Base-by-base conservation (phyloP, 441 rosid genomes). In the Aleurites moluccanus region DNA sequence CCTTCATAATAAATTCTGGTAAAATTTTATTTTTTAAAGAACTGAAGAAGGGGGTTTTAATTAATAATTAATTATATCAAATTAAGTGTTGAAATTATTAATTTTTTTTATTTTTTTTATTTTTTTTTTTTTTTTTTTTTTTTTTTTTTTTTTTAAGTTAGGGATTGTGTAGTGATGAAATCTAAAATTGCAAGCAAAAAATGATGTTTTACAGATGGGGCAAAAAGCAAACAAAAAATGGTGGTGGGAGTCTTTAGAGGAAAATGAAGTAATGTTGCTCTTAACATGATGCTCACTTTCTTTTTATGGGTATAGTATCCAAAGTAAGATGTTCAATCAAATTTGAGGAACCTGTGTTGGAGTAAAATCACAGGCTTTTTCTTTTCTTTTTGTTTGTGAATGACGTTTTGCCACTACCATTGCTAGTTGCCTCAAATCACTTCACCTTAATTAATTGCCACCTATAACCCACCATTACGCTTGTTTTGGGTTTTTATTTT, bases 171-270 rank as follows among this genome's bases (percentile, higher is more conserved):
- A n/a, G n/a, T n/a, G n/a, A n/a, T n/a, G n/a, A n/a, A n/a, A n/a
- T n/a, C n/a, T n/a, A n/a, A n/a, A n/a, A n/a, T n/a, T n/a, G n/a
- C n/a, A n/a, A n/a, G n/a, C n/a, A n/a, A n/a, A n/a, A n/a, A n/a
- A n/a, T n/a, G n/a, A n/a, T n/a, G n/a, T 65, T 40, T 40, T 59
- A 56, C 47, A 52, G 42, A 63, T 74, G 70, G 80, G 69, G 61
- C 69, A 67, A 66, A 75, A 80, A 21, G 75, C 47, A 57, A 63
- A 47, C 42, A 56, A 63, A 71, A 49, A 53, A 71, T 80, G 68
- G 79, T 80, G 82, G 79, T 80, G 82, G 82, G 79, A 71, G 56
- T 52, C 67, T 64, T 27, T 11, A 38, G 59, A 44, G 42, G 38
- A 73, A 50, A 73, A 52, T 33, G 74, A 80, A 64, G 42, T n/a